A percentile compares a stretch with the other conserved stretches of the same genome.
Evolutionary conservation across 306 rosid genomes (phyloP).

Genomic region (Inga oerstediana): DNA sequence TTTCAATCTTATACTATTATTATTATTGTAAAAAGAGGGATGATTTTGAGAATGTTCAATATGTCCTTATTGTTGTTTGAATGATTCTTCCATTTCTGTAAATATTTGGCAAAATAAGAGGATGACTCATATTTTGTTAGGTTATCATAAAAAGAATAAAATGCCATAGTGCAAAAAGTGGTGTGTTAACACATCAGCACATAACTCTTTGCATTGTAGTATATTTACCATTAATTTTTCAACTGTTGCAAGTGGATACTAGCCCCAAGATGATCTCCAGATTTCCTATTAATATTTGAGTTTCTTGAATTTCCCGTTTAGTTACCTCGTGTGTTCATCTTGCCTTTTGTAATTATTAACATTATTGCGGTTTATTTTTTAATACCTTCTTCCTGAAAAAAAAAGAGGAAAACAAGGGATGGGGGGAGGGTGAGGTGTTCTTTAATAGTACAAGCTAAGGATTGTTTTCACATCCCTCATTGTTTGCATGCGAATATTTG

Average conservation of each 20-base stretch:
- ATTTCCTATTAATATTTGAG: neutral
- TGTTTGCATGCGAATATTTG: neutral
- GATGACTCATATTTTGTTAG: neutral
- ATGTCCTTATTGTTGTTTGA: neutral
- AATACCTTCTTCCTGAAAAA: no score
- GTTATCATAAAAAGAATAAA: neutral
- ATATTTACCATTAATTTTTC: neutral
- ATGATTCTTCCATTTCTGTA: neutral
- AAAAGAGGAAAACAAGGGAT: no score
- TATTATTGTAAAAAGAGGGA: neutral
- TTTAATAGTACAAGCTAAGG: no score
- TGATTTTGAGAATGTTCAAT: constrained; percentile 14
- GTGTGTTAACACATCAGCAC: neutral
- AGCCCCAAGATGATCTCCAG: neutral
- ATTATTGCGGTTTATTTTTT: no score
- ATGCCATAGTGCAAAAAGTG: neutral
- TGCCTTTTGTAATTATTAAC: no score
- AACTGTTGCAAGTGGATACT: neutral
- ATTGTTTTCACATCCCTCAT: neutral
- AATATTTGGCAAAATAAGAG: neutral
- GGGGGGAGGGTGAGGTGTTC: no score
- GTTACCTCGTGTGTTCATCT: no score
- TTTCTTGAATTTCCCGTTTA: no score
- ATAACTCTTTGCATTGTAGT: neutral
- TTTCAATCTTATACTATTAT: neutral